Percentiles rank a stretch among this genome's conserved stretches.
These are phyloP conservation scores for Amylocarpus encephaloides DNA, from an alignment of 2,329 filamentous ascomycete species.

Conservation along the genomic window DNA sequence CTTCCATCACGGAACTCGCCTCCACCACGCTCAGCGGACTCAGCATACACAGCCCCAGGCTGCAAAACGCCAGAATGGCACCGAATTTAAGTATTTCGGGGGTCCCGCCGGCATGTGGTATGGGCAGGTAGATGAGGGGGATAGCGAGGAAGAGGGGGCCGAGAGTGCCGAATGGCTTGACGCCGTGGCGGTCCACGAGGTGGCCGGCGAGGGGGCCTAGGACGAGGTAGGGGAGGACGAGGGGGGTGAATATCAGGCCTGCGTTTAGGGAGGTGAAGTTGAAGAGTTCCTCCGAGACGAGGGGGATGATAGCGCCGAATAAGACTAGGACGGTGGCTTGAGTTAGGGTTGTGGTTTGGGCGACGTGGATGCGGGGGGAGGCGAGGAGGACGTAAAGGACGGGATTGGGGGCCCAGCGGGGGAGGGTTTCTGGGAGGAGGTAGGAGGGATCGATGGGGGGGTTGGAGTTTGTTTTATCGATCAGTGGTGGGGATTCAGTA, in stretches of 20 bases:
- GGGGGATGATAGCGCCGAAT: constrained; percentile 20
- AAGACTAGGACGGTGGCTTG: constrained; percentile 36
- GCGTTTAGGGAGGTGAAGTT: constrained; percentile 1
- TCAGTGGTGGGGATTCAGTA: constrained; percentile 32
- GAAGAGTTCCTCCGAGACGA: constrained; percentile 1
- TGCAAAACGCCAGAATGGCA: constrained; percentile 40
- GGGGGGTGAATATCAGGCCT: constrained; percentile 3
- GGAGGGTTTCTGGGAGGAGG: constrained; percentile 29
- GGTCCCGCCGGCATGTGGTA: constrained; percentile 35
- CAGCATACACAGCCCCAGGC: constrained; percentile 47
- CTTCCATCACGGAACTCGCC: constrained; percentile 47
- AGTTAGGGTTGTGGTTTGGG: constrained; percentile 36
- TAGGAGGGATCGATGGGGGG: constrained; percentile 32
- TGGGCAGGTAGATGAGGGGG: constrained; percentile 34
- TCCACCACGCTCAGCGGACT: constrained; percentile 51
- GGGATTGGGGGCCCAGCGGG: constrained; percentile 29
- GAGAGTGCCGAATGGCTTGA: constrained; percentile 30
- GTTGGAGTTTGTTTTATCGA: constrained; percentile 30
- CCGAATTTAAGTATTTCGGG: constrained; percentile 41
- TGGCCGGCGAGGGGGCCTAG: constrained; percentile 28
- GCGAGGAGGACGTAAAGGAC: constrained; percentile 40
- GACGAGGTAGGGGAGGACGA: constrained; percentile 2
- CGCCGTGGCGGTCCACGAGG: constrained; percentile 34
- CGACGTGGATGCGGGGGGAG: constrained; percentile 36
- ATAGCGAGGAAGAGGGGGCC: constrained; percentile 25